Percentiles rank a stretch among this genome's conserved stretches.
These are phyloP conservation scores for Papiliotrema flavescens DNA, from an alignment of 1,284 basidiomycete genomes.

Conservation along the genomic window DNA sequence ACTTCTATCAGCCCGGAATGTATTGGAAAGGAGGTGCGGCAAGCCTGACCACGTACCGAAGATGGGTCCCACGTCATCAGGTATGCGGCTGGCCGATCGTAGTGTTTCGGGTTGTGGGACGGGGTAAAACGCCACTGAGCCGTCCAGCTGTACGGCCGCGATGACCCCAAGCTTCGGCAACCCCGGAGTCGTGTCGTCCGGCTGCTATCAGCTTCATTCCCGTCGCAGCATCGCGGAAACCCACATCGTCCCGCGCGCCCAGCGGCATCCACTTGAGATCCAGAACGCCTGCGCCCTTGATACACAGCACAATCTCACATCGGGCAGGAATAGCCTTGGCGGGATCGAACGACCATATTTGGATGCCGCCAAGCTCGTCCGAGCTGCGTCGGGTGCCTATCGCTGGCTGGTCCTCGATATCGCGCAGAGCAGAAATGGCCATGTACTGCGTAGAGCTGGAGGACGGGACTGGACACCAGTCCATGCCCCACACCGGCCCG, in stretches of 20 bases:
- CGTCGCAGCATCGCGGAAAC: constrained; percentile 6
- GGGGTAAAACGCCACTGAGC: constrained; percentile 67
- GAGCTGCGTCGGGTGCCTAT: constrained; percentile 24
- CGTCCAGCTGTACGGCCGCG: constrained; percentile 77
- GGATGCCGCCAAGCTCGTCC: constrained; percentile 32
- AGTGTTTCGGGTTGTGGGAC: constrained; percentile 65
- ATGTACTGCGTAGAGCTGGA: constrained; percentile 62
- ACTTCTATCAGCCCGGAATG: constrained; percentile 50
- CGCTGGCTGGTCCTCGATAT: constrained; percentile 25
- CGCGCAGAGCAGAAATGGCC: constrained; percentile 68
- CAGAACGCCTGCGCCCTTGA: constrained; percentile 68
- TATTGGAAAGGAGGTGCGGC: constrained; percentile 6
- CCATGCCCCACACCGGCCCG: constrained; percentile 76
- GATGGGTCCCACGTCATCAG: background rate
- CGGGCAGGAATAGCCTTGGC: constrained; percentile 13
- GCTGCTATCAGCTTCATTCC: constrained; percentile 7
- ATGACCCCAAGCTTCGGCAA: constrained; percentile 74
- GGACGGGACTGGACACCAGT: constrained; percentile 72
- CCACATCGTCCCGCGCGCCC: constrained; percentile 63
- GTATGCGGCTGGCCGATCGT: constrained; percentile 4
- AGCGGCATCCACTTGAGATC: constrained; percentile 86
- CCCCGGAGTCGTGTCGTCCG: background rate
- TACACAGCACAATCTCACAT: constrained; percentile 56
- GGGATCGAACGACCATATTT: constrained; percentile 46
- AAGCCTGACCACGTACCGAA: constrained; percentile 26